Evolutionary conservation across 2,329 filamentous ascomycete genomes (phyloP), one percentile per base, ranked within the genome.

Genomic region (Ophiostoma ulmi): DNA sequence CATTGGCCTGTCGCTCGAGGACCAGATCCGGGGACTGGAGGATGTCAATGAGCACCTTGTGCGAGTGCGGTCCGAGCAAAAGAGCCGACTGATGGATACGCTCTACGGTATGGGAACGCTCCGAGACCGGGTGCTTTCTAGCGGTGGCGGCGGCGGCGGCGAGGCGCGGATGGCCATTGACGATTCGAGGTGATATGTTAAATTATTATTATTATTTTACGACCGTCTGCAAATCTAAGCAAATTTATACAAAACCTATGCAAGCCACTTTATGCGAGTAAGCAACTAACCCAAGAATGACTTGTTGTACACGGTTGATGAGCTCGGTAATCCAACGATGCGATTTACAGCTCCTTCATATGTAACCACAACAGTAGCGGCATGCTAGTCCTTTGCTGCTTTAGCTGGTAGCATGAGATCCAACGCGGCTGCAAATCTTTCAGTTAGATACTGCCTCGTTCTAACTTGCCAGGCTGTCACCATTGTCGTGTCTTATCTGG

Each of bases 11-110:
- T 89, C 89, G 1, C 85, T 97, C 22, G 91, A 94, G 73, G 91
- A 94, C 76, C 94, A 98, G 82, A 92, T 98, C 75, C 84, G 84
- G 64, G 93, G 94, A 5, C 80, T 98, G 26, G 90, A 92, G 75
- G 90, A 91, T 35, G 94, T 93, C 3, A 91, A 93, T 75, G 85
- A 86, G 14, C 91, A 96, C 77, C 84, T 98, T 11, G 90, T 90
- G 73, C 87, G 85, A 10, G 88, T 96, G 52, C 83, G 94, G 58
- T 87, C 92, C 74, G 86, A 86, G 74, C 94, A 97, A 81, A 95
- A 94, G 83, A 87, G 88, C 71, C 93, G 92, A 80, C 83, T 95
- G 75, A 88, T 95, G 86, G 90, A 94, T 81, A 87, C 91, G 80
- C 80, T 96, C 2, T 94, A 91, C 78, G 90, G 88, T 1, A 83